phyloP scores from a whole-genome alignment of 2,329 filamentous ascomycete species.

The Scleromitrula shiraiana region DNA sequence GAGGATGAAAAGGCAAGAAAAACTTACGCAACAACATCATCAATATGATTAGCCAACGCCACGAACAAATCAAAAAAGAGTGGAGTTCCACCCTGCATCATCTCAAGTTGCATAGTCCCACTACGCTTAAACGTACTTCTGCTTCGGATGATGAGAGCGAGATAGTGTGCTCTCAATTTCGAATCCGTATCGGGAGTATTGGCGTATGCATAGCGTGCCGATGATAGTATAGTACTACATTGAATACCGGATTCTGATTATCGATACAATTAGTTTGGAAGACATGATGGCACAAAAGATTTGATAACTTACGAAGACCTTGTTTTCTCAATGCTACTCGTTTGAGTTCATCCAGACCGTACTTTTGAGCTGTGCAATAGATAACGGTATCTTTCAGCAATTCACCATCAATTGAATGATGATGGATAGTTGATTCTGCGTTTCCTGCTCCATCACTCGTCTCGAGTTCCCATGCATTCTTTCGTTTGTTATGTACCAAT shows the following conservation, averaged over 20 bases:
- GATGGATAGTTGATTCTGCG: constrained; percentile 60
- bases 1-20: not conserved
- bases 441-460: constrained; percentile 50
- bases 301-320: constrained; percentile 59
- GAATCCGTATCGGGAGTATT: constrained; percentile 86
- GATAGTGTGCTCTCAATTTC: constrained; percentile 84
- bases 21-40: constrained; percentile 53
- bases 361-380: constrained; percentile 82
- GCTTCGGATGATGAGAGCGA: constrained; percentile 84
- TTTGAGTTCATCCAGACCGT: constrained; percentile 77
- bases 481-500: constrained; percentile 72
- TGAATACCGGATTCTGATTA: constrained; percentile 76
- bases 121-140: constrained; percentile 85
- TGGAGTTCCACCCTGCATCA: constrained; percentile 74
- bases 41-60: constrained; percentile 84
- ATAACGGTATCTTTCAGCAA: constrained; percentile 84
- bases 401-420: constrained; percentile 54
- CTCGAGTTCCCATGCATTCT: constrained; percentile 77
- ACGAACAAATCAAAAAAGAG: constrained; percentile 94
- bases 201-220: constrained; percentile 82
- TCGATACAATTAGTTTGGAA: constrained; percentile 34
- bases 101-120: constrained; percentile 92
- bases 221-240: constrained; percentile 77
- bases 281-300: constrained; percentile 36
- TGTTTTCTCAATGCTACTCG: constrained; percentile 80